Percentiles rank a stretch among this genome's conserved stretches.
phyloP scores from a whole-genome alignment of 805 yeast species.

The Metschnikowia henanensis region DNA sequence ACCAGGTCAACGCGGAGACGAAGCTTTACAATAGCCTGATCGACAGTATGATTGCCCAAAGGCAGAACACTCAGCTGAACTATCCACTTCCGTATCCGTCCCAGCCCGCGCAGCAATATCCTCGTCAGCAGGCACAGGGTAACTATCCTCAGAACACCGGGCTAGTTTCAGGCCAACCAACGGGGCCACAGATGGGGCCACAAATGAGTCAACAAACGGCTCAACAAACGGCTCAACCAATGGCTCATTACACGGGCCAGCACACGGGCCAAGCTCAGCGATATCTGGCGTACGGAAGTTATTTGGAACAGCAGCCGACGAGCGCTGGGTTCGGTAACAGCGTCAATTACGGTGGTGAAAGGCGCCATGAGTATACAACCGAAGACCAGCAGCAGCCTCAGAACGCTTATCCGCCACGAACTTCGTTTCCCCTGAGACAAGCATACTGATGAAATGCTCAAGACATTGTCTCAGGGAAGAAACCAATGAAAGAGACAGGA shows the following conservation, averaged over 20 bases:
- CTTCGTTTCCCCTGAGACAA: slow-evolving; percentile 3
- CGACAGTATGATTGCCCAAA: slow-evolving; percentile 35
- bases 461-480: neutral
- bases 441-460: neutral
- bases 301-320: slow-evolving; percentile 32
- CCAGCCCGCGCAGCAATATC: neutral
- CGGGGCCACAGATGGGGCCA: too few relatives aligned
- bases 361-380: neutral
- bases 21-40: slow-evolving; percentile 66
- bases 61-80: slow-evolving; percentile 4
- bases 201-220: too few relatives aligned
- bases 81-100: slow-evolving; percentile 10
- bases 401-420: neutral
- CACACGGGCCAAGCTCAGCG: neutral
- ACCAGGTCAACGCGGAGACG: slow-evolving; percentile 68
- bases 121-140: neutral
- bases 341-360: neutral
- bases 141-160: neutral
- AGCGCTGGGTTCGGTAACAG: slow-evolving; percentile 43
- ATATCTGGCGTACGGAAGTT: neutral
- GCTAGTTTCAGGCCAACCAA: neutral
- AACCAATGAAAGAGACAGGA: too few relatives aligned
- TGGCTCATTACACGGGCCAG: too few relatives aligned
- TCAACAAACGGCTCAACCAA: too few relatives aligned
- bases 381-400: neutral